phyloP scores from a whole-genome alignment of 2,329 filamentous ascomycete species.

The Microthyrium microscopicum region DNA sequence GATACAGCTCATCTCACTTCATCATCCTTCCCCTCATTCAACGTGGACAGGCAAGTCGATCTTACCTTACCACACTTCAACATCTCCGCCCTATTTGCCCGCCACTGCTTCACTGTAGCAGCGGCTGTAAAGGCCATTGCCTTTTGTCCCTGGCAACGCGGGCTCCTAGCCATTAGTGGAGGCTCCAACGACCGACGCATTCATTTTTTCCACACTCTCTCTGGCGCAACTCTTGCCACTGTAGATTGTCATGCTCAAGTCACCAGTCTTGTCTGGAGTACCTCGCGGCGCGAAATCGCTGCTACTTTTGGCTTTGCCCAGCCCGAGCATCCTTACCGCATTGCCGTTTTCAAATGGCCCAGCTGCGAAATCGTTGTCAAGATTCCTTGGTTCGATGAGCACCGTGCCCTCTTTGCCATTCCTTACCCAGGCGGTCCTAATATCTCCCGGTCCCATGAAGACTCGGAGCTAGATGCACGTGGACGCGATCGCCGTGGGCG shows the following conservation, averaged over 20 bases:
- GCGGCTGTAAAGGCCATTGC: slow-evolving; percentile 94
- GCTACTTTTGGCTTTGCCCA: slow-evolving; percentile 90
- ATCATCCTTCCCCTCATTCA: slow-evolving; percentile 15
- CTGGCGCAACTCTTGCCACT: slow-evolving; percentile 69
- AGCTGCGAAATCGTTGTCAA: slow-evolving; percentile 72
- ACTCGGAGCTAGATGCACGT: slow-evolving; percentile 15
- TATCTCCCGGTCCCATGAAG: slow-evolving; percentile 14
- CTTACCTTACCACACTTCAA: not conserved
- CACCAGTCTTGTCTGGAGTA: slow-evolving; percentile 82
- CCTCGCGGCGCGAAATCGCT: slow-evolving; percentile 67
- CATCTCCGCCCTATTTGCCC: slow-evolving; percentile 25
- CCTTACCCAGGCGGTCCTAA: slow-evolving; percentile 55
- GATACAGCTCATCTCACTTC: not conserved
- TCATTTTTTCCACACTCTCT: slow-evolving; percentile 81
- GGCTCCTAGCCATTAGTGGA: slow-evolving; percentile 75
- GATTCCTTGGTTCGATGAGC: slow-evolving; percentile 67
- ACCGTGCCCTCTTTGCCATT: slow-evolving; percentile 74
- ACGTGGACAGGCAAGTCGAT: too few relatives aligned
- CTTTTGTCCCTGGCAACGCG: slow-evolving; percentile 86
- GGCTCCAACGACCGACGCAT: slow-evolving; percentile 91
- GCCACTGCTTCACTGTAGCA: slow-evolving; percentile 59
- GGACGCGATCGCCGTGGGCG: too few relatives aligned
- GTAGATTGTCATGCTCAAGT: slow-evolving; percentile 90
- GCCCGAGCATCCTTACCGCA: slow-evolving; percentile 73
- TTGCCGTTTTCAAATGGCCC: slow-evolving; percentile 91